These are phyloP conservation scores for Fusarium equiseti DNA, from an alignment of 2,329 filamentous ascomycete species.

Conservation along the genomic window DNA sequence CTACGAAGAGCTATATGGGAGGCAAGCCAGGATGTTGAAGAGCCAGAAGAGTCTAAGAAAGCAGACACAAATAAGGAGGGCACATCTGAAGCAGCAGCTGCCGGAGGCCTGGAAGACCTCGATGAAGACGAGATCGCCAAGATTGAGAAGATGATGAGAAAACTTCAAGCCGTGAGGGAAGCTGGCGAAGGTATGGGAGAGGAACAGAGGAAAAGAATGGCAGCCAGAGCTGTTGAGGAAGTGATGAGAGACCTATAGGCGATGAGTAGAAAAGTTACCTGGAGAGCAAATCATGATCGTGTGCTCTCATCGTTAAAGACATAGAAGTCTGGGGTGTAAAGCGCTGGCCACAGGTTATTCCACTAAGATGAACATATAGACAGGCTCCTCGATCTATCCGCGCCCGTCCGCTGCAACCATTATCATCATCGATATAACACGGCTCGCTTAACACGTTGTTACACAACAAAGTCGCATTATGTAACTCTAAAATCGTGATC, in stretches of 20 bases:
- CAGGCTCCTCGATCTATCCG: conserved; percentile 15
- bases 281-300: not conserved
- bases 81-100: conserved; percentile 1
- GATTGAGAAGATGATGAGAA: conserved; percentile 73
- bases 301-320: not conserved
- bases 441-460: conserved; percentile 28
- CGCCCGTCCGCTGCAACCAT: not conserved
- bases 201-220: conserved; percentile 70
- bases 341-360: not conserved
- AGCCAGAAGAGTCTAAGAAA: conserved; percentile 16
- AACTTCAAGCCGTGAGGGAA: conserved; percentile 71
- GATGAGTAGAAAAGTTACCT: not conserved
- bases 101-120: conserved; percentile 57
- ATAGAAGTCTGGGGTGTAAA: not conserved
- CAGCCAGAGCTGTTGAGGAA: conserved; percentile 71
- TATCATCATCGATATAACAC: conserved; percentile 1
- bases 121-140: conserved; percentile 68
- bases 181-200: conserved; percentile 70
- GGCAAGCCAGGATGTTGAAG: conserved; percentile 46
- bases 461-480: conserved; percentile 30
- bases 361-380: conserved; percentile 5
- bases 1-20: conserved; percentile 66
- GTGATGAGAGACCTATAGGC: conserved; percentile 70
- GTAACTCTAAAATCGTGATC: conserved; percentile 28
- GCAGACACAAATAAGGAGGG: conserved; percentile 29